These are phyloP conservation scores for Conticribra guillardii DNA, from an alignment of 108 stramenopile species.

Conservation along the genomic window DNA sequence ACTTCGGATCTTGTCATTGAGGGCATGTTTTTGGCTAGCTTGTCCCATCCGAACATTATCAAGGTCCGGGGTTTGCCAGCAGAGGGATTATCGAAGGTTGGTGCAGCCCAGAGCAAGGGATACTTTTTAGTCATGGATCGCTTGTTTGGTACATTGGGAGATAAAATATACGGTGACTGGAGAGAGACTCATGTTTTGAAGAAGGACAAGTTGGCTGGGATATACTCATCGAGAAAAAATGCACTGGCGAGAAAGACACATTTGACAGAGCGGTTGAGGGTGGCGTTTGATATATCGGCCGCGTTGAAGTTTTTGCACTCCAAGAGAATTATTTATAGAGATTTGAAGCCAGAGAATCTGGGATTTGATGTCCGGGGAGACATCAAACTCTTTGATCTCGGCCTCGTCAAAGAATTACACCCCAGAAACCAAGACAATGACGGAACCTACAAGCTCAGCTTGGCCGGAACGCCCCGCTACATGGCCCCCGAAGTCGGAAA, in stretches of 20 bases:
- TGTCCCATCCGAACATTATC: constrained; percentile 79
- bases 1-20: constrained; percentile 77
- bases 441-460: constrained; percentile 33
- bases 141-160: constrained; percentile 69
- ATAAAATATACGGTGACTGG: constrained; percentile 48
- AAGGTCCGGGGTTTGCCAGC: constrained; percentile 66
- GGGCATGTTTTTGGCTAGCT: constrained; percentile 62
- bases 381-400: constrained; percentile 50
- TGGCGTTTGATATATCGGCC: constrained; percentile 78
- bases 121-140: constrained; percentile 83
- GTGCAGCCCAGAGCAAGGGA: constrained; percentile 24
- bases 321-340: constrained; percentile 75
- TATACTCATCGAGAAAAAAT: neutral
- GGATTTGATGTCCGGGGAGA: constrained; percentile 52
- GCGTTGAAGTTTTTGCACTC: constrained; percentile 76
- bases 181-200: neutral
- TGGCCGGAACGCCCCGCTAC: constrained; percentile 48
- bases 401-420: constrained; percentile 44
- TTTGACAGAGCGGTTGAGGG: constrained; percentile 26
- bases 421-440: constrained; percentile 14
- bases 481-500: constrained; percentile 42
- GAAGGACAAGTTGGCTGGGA: neutral
- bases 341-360: constrained; percentile 67
- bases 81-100: constrained; percentile 41
- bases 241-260: neutral